These are phyloP conservation scores for Komagataella ulmi DNA, from an alignment of 805 yeast genomes.

Conservation along the genomic window DNA sequence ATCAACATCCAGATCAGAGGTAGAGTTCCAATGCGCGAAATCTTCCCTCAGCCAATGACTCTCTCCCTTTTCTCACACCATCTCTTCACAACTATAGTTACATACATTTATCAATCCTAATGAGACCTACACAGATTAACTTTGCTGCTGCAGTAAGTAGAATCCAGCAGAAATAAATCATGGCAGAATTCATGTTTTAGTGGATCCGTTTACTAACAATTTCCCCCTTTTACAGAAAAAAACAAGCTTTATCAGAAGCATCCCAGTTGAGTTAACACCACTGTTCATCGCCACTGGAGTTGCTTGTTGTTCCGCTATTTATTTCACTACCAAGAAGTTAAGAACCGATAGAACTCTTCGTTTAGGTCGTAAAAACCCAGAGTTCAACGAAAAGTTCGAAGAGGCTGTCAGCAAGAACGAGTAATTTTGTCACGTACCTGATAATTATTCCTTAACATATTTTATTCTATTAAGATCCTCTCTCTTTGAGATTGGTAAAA, in stretches of 20 bases:
- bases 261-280: constrained; percentile 49
- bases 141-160: constrained; percentile 33
- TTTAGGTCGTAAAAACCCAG: constrained; percentile 33
- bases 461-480: neutral
- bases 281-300: constrained; percentile 14
- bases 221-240: constrained; percentile 4
- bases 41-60: neutral
- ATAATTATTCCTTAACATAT: neutral
- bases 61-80: neutral
- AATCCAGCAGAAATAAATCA: neutral
- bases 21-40: neutral
- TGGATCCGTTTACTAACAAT: constrained; percentile 3
- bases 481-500: constrained; percentile 42
- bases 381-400: constrained; percentile 20
- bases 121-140: constrained; percentile 36
- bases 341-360: constrained; percentile 34
- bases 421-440: neutral
- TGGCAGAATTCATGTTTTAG: neutral
- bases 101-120: constrained; percentile 7
- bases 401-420: constrained; percentile 18
- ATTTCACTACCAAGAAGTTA: constrained; percentile 38
- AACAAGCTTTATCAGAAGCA: constrained; percentile 9
- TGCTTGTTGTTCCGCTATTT: constrained; percentile 22
- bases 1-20: neutral
- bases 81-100: neutral